Base-by-base conservation (phyloP, 495 filamentous ascomycete genomes). In the Baudoinia panamericana region DNA sequence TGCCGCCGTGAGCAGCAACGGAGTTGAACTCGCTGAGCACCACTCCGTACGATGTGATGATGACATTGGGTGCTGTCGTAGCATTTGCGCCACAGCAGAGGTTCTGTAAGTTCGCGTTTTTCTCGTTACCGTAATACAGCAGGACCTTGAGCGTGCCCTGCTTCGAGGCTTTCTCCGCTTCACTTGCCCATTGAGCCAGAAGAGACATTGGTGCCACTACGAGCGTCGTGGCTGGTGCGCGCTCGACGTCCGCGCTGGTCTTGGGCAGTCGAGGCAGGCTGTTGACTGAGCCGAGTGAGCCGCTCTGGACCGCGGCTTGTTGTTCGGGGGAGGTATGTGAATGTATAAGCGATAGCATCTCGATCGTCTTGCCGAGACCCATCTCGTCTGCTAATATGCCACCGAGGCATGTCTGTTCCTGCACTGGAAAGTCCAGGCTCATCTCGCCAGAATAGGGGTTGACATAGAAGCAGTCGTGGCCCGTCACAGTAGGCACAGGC, bases 381-480 rank as follows among this genome's bases (percentile, higher is more conserved):
- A 70, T 71, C 56, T 72, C 62, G 56, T 97, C 90, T 21, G 90
- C 90, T 35, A 97, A 65, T 33, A 97, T 82, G 3, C 90, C 90
- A 15, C 90, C 90, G 2, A 93, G 69, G 52, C 92, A 97, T 57
- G 88, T 82, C 47, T 96, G 90, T 45, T 96, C 82, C 56, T 97
- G 90, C 1, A 72, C 71, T 10, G 90, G 90, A 54, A 96, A 97
- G 3, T 87, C 72, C 1, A 96, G 63, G n/a, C 84, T 92, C 28
- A 97, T 63, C 48, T 96, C 90, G 12, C 92, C 90, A 4, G 84
- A 93, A 52, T 97, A 97, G 0, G 86, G 87, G 53, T 96, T 96
- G 49, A 95, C 78, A 53, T 95, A 97, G 56, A 97, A 96, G 23
- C 66, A 67, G 13, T 75, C 62, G 43, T 84, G 75, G 12, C 67